Evolutionary conservation across 169 alveolate species (phyloP).

Genomic region (Neospora caninum): DNA sequence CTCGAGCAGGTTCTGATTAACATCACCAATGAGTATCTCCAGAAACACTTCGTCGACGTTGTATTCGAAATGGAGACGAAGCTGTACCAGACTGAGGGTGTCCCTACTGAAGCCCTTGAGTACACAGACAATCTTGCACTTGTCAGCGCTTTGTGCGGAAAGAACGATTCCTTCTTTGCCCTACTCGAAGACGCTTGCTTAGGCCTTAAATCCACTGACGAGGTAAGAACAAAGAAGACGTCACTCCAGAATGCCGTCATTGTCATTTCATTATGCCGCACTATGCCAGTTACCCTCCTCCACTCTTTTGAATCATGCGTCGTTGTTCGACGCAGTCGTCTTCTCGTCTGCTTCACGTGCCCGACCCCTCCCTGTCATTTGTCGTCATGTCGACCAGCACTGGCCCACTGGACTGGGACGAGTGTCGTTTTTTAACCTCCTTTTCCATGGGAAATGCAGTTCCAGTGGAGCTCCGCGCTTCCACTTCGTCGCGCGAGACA

Average conservation of each 20-base stretch:
- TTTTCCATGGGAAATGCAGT: too few species aligned
- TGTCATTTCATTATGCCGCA: too few species aligned
- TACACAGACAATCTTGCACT: conserved; percentile 77
- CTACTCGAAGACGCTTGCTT: conserved; percentile 89
- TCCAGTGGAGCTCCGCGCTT: too few species aligned
- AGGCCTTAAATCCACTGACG: conserved; percentile 86
- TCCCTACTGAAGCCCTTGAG: conserved; percentile 83
- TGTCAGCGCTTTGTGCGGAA: conserved; percentile 49
- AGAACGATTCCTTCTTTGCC: conserved; percentile 82
- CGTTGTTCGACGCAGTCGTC: too few species aligned
- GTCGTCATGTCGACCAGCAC: too few species aligned
- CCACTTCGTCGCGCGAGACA: too few species aligned
- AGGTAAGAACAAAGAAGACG: conserved; percentile 3
- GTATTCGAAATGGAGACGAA: conserved; percentile 91
- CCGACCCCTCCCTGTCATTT: too few species aligned
- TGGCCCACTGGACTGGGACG: too few species aligned
- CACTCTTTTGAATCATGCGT: not conserved
- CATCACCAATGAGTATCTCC: conserved; percentile 97
- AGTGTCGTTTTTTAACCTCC: too few species aligned
- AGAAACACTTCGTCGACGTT: conserved; percentile 91
- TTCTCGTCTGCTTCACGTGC: too few species aligned
- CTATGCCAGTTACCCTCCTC: not conserved
- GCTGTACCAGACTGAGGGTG: conserved; percentile 84
- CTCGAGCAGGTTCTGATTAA: conserved; percentile 98
- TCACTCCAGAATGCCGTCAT: too few species aligned